Evolutionary conservation across 2,329 filamentous ascomycete genomes (phyloP).

Genomic region (Aspergillus costaricaensis): DNA sequence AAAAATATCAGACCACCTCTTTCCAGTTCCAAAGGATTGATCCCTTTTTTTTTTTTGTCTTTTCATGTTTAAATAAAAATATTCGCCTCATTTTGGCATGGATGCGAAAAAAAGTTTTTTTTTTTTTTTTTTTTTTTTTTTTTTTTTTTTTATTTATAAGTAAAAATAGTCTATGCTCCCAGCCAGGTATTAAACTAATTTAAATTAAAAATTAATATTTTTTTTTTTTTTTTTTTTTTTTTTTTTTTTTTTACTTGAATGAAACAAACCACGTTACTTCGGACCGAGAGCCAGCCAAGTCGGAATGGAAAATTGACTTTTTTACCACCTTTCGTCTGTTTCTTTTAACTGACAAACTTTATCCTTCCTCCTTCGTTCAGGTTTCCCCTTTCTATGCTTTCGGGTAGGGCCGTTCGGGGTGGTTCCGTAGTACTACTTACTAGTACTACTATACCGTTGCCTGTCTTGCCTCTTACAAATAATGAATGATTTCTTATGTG

Average conservation of each 20-base stretch:
- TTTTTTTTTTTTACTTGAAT: not conserved
- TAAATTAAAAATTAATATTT: too few relatives aligned
- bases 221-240: not conserved
- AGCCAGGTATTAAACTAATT: too few relatives aligned
- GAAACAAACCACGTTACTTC: too few relatives aligned
- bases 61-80: not conserved
- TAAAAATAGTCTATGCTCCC: too few relatives aligned
- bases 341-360: not conserved
- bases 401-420: not conserved
- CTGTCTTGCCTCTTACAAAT: not conserved
- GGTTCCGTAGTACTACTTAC: not conserved
- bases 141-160: too few relatives aligned
- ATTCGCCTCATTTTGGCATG: conserved; percentile 1
- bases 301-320: not conserved
- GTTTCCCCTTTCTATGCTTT: not conserved
- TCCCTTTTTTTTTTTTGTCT: not conserved
- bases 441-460: not conserved
- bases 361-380: not conserved
- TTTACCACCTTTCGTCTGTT: not conserved
- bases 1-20: conserved; percentile 6
- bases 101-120: not conserved
- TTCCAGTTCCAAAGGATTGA: too few relatives aligned
- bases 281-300: not conserved
- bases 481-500: not conserved
- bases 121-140: not conserved